These are phyloP conservation scores for Penicillium sp. DNA, from an alignment of 2,329 filamentous ascomycete genomes.

Conservation along the genomic window DNA sequence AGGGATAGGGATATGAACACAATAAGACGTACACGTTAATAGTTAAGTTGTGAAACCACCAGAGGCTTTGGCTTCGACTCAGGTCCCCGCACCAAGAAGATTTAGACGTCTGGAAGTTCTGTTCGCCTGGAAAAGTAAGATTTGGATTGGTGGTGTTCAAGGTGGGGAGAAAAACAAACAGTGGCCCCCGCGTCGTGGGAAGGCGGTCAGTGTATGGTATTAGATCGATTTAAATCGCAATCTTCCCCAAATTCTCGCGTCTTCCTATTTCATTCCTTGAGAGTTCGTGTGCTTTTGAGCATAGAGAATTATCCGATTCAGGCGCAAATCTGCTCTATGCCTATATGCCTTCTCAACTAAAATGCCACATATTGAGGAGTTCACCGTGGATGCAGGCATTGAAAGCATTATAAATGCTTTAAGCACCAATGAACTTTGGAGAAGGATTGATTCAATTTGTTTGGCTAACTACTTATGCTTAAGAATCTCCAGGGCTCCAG, in stretches of 20 bases:
- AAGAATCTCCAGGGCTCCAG: too few species aligned
- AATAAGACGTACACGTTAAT: conserved; percentile 4
- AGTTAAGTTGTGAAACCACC: background rate
- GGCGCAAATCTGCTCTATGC: too few species aligned
- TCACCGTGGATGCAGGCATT: background rate
- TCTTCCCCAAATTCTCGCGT: background rate
- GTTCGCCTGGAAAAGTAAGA: background rate
- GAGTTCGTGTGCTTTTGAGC: too few species aligned
- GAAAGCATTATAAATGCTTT: background rate
- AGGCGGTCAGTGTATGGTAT: background rate
- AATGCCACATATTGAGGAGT: too few species aligned
- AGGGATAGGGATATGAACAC: background rate
- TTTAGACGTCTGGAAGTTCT: background rate
- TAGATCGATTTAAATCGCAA: background rate
- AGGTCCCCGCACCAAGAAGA: conserved; percentile 6
- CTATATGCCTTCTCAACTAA: too few species aligned
- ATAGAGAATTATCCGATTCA: too few species aligned
- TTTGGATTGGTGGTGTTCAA: conserved; percentile 1
- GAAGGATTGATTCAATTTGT: too few species aligned
- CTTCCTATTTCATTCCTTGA: background rate
- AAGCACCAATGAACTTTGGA: too few species aligned
- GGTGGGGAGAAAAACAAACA: conserved; percentile 41
- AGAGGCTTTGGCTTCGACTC: conserved; percentile 1
- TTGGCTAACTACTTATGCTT: too few species aligned
- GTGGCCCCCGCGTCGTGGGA: conserved; percentile 25